Conservation (phyloP, 2,329 filamentous ascomycete species). For the Trichoderma citrinoviride region DNA sequence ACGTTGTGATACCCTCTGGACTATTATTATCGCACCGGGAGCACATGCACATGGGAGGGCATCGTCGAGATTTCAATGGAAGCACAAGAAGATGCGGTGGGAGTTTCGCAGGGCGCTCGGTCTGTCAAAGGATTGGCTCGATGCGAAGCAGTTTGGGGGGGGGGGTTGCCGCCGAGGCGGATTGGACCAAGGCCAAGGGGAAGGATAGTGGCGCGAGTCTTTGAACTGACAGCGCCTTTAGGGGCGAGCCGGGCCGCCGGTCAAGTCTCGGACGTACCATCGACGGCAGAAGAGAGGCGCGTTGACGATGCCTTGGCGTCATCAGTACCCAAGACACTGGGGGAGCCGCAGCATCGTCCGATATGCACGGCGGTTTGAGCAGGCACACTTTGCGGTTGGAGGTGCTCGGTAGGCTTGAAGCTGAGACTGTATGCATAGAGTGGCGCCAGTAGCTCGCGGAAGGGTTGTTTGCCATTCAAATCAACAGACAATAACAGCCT, state of each 20-base stretch:
- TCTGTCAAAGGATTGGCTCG: slow-evolving; percentile 9
- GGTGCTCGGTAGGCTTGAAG: neutral
- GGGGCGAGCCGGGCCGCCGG: slow-evolving; percentile 22
- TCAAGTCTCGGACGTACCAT: slow-evolving; percentile 20
- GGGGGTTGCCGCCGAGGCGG: slow-evolving; percentile 10
- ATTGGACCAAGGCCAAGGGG: slow-evolving; percentile 12
- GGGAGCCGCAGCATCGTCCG: slow-evolving; percentile 1
- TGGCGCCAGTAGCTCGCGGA: neutral
- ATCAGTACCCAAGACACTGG: slow-evolving; percentile 13
- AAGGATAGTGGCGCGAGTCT: slow-evolving; percentile 18
- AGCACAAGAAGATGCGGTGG: neutral
- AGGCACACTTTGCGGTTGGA: neutral
- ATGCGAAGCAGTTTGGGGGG: neutral
- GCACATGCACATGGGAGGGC: neutral
- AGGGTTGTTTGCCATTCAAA: neutral
- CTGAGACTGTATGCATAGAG: neutral
- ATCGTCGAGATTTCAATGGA: neutral
- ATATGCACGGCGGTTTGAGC: neutral
- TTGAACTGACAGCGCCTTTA: slow-evolving; percentile 16
- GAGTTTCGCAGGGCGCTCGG: slow-evolving; percentile 10
- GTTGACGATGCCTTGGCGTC: slow-evolving; percentile 16
- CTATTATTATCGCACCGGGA: neutral
- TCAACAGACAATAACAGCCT: neutral
- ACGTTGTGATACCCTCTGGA: neutral
- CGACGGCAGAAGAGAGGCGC: slow-evolving; percentile 3